Conservation (phyloP, 108 stramenopile species). For the Stephanodiscus triporus region DNA sequence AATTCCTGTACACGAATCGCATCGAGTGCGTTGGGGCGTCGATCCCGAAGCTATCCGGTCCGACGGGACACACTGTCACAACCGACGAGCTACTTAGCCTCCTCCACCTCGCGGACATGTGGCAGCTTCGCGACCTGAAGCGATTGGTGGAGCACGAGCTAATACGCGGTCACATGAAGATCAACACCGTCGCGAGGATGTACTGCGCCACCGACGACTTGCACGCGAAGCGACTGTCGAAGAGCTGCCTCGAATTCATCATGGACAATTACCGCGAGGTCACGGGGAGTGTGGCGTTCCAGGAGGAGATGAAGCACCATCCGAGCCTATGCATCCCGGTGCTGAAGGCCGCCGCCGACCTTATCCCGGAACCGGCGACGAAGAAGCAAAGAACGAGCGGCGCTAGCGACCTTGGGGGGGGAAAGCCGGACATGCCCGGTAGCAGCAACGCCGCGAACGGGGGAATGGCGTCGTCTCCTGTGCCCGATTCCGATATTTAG, state of each 20-base stretch:
- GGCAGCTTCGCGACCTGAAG: slow-evolving; percentile 89
- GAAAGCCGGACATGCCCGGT: slow-evolving; percentile 64
- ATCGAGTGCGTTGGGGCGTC: slow-evolving; percentile 62
- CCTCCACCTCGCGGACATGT: slow-evolving; percentile 83
- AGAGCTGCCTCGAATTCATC: slow-evolving; percentile 87
- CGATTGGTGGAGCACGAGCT: slow-evolving; percentile 87
- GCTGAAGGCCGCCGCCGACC: slow-evolving; percentile 88
- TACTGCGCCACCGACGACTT: slow-evolving; percentile 89
- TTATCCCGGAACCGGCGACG: slow-evolving; percentile 86
- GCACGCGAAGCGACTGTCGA: slow-evolving; percentile 77
- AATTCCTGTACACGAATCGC: slow-evolving; percentile 95
- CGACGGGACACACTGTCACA: slow-evolving; percentile 38
- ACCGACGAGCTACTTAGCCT: slow-evolving; percentile 81
- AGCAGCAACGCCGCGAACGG: slow-evolving; percentile 27
- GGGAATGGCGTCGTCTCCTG: slow-evolving; percentile 44
- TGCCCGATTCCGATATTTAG: slow-evolving; percentile 45
- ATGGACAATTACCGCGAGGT: slow-evolving; percentile 90
- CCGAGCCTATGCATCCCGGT: slow-evolving; percentile 90
- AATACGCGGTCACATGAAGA: slow-evolving; percentile 79
- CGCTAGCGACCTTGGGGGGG: slow-evolving; percentile 65
- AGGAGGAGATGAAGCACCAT: slow-evolving; percentile 92
- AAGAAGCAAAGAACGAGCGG: slow-evolving; percentile 81
- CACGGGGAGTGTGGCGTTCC: slow-evolving; percentile 74
- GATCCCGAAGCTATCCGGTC: slow-evolving; percentile 4
- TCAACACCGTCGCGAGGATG: slow-evolving; percentile 86